Conservation (phyloP, 306 rosid species). For the Gastrolobium villosum region DNA sequence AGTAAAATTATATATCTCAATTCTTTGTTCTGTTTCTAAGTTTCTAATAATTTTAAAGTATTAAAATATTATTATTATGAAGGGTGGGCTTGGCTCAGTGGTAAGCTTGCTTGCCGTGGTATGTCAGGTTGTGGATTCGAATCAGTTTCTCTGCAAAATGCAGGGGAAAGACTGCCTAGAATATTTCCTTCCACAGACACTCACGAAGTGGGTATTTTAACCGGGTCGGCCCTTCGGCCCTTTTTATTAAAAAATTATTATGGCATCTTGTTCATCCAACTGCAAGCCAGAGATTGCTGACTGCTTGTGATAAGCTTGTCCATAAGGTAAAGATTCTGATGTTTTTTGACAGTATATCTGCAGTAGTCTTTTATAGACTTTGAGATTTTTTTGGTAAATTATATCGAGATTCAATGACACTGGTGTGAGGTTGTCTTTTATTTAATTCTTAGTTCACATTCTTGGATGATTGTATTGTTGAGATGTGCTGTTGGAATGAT, state of each 20-base stretch:
- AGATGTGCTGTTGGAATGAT: slow-evolving; percentile 16
- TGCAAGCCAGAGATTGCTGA: not conserved
- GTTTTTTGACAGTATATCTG: slow-evolving; percentile 26
- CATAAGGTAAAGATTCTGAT: not conserved
- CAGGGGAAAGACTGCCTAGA: too few species aligned
- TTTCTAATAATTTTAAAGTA: not conserved
- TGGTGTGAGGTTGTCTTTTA: slow-evolving; percentile 22
- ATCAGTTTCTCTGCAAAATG: too few species aligned
- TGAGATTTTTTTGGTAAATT: slow-evolving; percentile 36
- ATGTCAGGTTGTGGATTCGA: too few species aligned
- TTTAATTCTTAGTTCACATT: slow-evolving; percentile 22
- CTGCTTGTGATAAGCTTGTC: slow-evolving; percentile 20
- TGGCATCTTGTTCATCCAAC: not conserved
- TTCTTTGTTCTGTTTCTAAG: not conserved
- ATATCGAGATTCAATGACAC: slow-evolving; percentile 3
- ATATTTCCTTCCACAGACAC: too few species aligned
- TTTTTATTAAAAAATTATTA: not conserved
- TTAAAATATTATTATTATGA: too few species aligned
- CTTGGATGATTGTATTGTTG: slow-evolving; percentile 24
- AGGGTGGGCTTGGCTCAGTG: too few species aligned
- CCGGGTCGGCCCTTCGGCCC: too few species aligned
- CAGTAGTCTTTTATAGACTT: not conserved
- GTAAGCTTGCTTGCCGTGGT: too few species aligned
- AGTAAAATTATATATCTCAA: slow-evolving; percentile 28
- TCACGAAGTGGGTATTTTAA: too few species aligned